Conservation (phyloP, 495 filamentous ascomycete species). For the Cetradonia linearis region DNA sequence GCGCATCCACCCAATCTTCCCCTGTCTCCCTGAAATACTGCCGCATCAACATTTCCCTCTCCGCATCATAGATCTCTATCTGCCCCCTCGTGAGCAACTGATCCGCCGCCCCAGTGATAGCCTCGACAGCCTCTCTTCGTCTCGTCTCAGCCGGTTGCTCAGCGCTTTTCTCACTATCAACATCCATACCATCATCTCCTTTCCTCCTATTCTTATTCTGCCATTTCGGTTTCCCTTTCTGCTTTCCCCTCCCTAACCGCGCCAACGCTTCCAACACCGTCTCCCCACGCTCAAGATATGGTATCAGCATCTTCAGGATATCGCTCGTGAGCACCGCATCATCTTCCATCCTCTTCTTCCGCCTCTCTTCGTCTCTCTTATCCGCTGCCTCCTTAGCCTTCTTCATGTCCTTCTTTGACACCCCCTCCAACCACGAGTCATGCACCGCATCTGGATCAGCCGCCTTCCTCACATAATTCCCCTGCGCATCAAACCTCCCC, state of each 20-base stretch:
- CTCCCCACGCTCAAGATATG: conserved; percentile 67
- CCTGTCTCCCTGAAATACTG: conserved; percentile 82
- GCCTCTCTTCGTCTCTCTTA: conserved; percentile 66
- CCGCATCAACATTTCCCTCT: conserved; percentile 72
- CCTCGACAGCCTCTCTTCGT: conserved; percentile 62
- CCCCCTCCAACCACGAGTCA: conserved; percentile 83
- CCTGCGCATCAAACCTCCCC: conserved; percentile 77
- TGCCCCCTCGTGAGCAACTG: conserved; percentile 71
- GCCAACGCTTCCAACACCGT: conserved; percentile 83
- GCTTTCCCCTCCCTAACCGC: conserved; percentile 60
- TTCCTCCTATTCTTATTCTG: conserved; percentile 50
- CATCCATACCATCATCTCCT: conserved; percentile 54
- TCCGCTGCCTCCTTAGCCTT: conserved; percentile 80
- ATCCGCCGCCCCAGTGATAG: conserved; percentile 81
- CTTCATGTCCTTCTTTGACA: conserved; percentile 88
- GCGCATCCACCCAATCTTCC: conserved; percentile 75
- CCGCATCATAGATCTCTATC: conserved; percentile 78
- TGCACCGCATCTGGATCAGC: conserved; percentile 81
- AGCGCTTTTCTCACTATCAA: conserved; percentile 40
- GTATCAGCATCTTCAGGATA: conserved; percentile 59
- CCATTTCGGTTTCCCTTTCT: conserved; percentile 51
- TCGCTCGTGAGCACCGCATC: conserved; percentile 69
- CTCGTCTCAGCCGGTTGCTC: conserved; percentile 62
- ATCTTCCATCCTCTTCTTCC: conserved; percentile 55
- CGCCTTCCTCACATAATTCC: conserved; percentile 87